A percentile compares a stretch with the other conserved stretches of the same genome.
Evolutionary conservation across 805 yeast species (phyloP).

Genomic region (Candida coquimbonensis): DNA sequence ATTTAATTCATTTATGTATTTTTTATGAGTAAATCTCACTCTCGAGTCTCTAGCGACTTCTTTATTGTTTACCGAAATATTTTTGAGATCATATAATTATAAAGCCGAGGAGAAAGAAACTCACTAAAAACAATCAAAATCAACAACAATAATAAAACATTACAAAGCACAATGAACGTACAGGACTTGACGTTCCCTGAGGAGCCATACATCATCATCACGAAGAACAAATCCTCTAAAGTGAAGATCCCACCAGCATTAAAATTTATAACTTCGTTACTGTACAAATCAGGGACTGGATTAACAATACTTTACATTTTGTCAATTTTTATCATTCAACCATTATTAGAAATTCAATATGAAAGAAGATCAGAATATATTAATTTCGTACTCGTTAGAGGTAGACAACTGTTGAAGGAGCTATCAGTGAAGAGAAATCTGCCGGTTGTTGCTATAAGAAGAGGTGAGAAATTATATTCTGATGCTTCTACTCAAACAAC

Average conservation of each 20-base stretch:
- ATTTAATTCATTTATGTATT: too few relatives aligned
- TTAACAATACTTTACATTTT: slow-evolving; percentile 25
- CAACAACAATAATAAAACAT: not conserved
- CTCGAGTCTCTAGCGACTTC: too few relatives aligned
- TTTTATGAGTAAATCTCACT: too few relatives aligned
- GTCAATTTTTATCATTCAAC: slow-evolving; percentile 32
- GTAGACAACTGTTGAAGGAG: slow-evolving; percentile 24
- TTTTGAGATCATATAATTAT: too few relatives aligned
- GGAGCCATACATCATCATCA: slow-evolving; percentile 5
- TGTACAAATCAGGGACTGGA: slow-evolving; percentile 30
- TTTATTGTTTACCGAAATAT: too few relatives aligned
- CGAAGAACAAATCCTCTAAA: not conserved
- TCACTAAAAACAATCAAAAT: not conserved
- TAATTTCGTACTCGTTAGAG: slow-evolving; percentile 21
- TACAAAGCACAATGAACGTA: not conserved
- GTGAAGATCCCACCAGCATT: slow-evolving; percentile 18
- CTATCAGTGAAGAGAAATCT: slow-evolving; percentile 26
- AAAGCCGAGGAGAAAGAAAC: not conserved
- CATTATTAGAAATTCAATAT: slow-evolving; percentile 32
- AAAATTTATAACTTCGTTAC: slow-evolving; percentile 19
- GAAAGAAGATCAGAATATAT: slow-evolving; percentile 32
- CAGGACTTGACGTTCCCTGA: slow-evolving; percentile 19
- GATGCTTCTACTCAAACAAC: slow-evolving; percentile 28
- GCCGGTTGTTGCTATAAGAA: slow-evolving; percentile 36
- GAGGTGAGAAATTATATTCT: slow-evolving; percentile 30